phyloP scores from a whole-genome alignment of 371 early-diverging fungal species.

The Mortierella sp. region DNA sequence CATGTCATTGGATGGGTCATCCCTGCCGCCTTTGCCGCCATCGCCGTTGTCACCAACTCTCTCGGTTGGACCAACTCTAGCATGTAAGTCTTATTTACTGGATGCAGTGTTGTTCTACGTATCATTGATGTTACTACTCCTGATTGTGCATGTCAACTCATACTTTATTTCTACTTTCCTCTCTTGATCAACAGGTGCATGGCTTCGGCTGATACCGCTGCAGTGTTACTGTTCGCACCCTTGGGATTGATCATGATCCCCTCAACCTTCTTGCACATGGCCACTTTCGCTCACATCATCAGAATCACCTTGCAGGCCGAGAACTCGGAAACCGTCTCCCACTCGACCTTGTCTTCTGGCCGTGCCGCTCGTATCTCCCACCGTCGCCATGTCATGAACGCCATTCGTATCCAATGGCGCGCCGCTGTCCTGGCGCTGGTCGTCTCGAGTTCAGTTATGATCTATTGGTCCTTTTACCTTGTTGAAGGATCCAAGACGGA shows the following conservation, averaged over 20 bases:
- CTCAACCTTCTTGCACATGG: constrained; percentile 66
- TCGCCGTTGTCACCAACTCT: constrained; percentile 60
- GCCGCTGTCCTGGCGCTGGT: constrained; percentile 70
- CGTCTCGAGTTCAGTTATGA: constrained; percentile 63
- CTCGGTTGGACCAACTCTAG: constrained; percentile 56
- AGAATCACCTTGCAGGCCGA: constrained; percentile 64
- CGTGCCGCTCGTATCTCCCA: constrained; percentile 61
- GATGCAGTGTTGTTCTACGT: too few species aligned
- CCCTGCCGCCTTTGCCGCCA: constrained; percentile 67
- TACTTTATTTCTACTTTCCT: not conserved
- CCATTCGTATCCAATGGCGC: constrained; percentile 80
- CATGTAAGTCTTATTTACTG: constrained; percentile 26
- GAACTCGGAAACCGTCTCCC: constrained; percentile 60
- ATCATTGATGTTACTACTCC: too few species aligned
- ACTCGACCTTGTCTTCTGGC: constrained; percentile 52
- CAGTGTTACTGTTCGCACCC: constrained; percentile 70
- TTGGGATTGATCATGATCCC: constrained; percentile 73
- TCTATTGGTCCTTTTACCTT: constrained; percentile 64
- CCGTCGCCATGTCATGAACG: constrained; percentile 70
- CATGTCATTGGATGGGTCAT: constrained; percentile 73
- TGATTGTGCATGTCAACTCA: too few species aligned
- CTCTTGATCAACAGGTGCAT: constrained; percentile 57
- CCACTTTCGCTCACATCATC: constrained; percentile 75
- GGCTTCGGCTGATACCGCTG: constrained; percentile 64
- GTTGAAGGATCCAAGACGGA: constrained; percentile 47